Percentiles rank a stretch among this genome's conserved stretches.
Evolutionary conservation across 1,284 basidiomycete genomes (phyloP).

Genomic region (Leccinum subrobustum): DNA sequence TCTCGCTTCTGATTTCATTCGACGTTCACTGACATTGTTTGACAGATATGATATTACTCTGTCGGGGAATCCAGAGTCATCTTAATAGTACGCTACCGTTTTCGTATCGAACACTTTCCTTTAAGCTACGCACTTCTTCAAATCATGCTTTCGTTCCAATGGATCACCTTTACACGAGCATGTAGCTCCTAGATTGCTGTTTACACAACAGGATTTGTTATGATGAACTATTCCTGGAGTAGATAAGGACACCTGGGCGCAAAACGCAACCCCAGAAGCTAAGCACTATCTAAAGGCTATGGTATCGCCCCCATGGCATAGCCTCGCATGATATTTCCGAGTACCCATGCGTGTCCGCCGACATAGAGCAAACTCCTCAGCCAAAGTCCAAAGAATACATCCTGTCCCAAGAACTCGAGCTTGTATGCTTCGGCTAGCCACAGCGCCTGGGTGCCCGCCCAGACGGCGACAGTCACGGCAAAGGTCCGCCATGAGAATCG

Average conservation of each 20-base stretch:
- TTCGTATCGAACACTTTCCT: slow-evolving; percentile 13
- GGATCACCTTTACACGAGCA: slow-evolving; percentile 12
- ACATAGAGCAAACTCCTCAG: slow-evolving; percentile 74
- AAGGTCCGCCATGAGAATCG: slow-evolving; percentile 40
- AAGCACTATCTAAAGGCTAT: not conserved
- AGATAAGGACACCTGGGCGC: not conserved
- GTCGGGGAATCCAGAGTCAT: slow-evolving; percentile 2
- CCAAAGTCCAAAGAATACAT: slow-evolving; percentile 79
- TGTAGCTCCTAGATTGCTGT: slow-evolving; percentile 26
- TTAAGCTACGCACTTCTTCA: slow-evolving; percentile 11
- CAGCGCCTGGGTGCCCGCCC: slow-evolving; percentile 78
- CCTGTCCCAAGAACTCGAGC: slow-evolving; percentile 82
- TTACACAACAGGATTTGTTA: slow-evolving; percentile 13
- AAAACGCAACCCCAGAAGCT: not conserved
- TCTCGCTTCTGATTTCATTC: slow-evolving; percentile 9
- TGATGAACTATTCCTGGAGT: not conserved
- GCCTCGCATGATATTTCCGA: slow-evolving; percentile 59
- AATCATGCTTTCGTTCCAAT: slow-evolving; percentile 18
- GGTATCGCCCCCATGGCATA: slow-evolving; percentile 35
- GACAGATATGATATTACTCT: slow-evolving; percentile 29
- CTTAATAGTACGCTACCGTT: slow-evolving; percentile 25
- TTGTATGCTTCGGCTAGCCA: slow-evolving; percentile 88
- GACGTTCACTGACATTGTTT: slow-evolving; percentile 14
- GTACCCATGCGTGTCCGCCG: slow-evolving; percentile 72
- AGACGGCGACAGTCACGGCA: slow-evolving; percentile 49